Evolutionary conservation across 2,329 filamentous ascomycete species (phyloP).

Genomic region (Falciphora oryzae): DNA sequence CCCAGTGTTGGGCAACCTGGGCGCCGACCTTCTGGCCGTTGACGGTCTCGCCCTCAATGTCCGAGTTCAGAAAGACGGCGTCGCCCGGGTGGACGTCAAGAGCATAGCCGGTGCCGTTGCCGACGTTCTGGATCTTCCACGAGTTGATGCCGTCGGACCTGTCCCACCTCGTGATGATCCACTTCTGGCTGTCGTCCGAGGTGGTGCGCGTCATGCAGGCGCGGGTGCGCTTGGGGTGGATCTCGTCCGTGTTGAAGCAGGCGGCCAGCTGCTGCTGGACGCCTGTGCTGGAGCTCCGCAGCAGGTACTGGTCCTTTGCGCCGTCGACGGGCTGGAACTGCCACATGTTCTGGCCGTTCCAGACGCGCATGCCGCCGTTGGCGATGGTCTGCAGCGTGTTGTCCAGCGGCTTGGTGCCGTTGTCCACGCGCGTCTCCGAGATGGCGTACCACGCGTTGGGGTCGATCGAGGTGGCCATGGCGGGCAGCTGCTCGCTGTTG

Average conservation of each 20-base stretch:
- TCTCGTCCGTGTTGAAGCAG: constrained; percentile 9
- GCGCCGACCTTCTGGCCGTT: not conserved
- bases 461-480: constrained; percentile 8
- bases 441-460: constrained; percentile 10
- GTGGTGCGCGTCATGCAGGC: constrained; percentile 4
- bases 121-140: constrained; percentile 9
- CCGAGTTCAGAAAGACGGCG: not conserved
- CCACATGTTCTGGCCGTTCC: constrained; percentile 2
- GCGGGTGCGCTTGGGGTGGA: constrained; percentile 6
- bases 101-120: constrained; percentile 7
- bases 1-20: constrained; percentile 9
- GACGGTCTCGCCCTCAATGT: constrained; percentile 1
- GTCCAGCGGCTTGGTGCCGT: constrained; percentile 4
- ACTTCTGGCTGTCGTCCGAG: constrained; percentile 7
- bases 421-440: constrained; percentile 10
- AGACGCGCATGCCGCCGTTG: constrained; percentile 8
- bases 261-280: constrained; percentile 5
- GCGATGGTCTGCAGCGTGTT: constrained; percentile 3
- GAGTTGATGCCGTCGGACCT: constrained; percentile 4
- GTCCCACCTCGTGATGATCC: constrained; percentile 6
- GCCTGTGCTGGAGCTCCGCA: constrained; percentile 4
- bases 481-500: not conserved
- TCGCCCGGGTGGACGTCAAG: constrained; percentile 8
- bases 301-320: not conserved
- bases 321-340: constrained; percentile 9